phyloP scores from a whole-genome alignment of 345 rosid species.

The Psidium guajava region DNA sequence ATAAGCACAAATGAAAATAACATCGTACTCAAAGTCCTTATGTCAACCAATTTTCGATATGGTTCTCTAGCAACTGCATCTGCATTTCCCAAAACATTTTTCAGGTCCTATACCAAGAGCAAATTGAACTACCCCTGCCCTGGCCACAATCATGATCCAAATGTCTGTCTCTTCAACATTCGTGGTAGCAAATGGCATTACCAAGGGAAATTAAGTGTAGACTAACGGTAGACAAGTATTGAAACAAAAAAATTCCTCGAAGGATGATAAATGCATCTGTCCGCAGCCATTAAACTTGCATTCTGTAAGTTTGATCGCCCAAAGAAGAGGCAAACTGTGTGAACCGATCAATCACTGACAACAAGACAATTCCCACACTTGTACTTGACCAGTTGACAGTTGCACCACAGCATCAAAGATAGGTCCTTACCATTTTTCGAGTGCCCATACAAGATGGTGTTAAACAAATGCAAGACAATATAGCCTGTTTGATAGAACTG shows the following conservation, averaged over 20 bases:
- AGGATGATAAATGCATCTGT: background rate
- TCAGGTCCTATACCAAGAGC: background rate
- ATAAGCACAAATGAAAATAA: background rate
- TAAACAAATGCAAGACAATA: background rate
- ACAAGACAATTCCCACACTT: background rate
- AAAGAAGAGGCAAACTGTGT: background rate
- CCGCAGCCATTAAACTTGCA: background rate
- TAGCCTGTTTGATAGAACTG: background rate
- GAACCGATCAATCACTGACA: background rate
- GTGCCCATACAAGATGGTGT: background rate
- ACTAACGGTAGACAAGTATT: background rate
- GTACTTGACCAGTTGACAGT: background rate
- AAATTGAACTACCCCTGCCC: background rate
- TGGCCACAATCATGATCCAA: background rate
- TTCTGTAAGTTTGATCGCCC: background rate
- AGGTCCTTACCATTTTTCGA: background rate
- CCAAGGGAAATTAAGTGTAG: background rate
- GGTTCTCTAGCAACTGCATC: background rate
- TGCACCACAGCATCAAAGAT: background rate
- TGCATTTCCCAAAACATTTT: background rate
- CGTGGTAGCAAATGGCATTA: background rate
- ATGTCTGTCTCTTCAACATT: background rate
- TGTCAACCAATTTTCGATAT: background rate
- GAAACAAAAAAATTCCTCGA: background rate
- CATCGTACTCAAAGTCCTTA: background rate